Evolutionary conservation across 805 yeast genomes (phyloP).

Genomic region (Starmerella vaccinii): DNA sequence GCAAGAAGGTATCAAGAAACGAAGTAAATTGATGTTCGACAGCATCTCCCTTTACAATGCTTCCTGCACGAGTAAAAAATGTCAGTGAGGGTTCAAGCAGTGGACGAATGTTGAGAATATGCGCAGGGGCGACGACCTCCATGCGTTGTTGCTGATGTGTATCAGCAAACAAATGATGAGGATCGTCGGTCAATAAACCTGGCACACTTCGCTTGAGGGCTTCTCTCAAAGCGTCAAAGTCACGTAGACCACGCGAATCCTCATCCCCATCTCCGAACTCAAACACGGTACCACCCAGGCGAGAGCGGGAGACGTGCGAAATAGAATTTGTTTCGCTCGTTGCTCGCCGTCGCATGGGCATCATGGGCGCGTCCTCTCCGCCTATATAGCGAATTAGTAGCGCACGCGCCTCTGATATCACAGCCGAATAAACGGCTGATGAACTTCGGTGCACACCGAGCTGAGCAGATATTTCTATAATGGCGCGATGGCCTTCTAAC

Average conservation of each 20-base stretch:
- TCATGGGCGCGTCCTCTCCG: constrained; percentile 1
- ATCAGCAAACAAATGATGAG: constrained; percentile 23
- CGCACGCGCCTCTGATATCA: constrained; percentile 35
- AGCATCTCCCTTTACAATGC: constrained; percentile 35
- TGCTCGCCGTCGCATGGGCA: constrained; percentile 2
- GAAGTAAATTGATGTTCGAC: constrained; percentile 16
- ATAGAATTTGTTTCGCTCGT: constrained; percentile 1
- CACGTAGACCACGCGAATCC: constrained; percentile 26
- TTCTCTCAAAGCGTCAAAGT: constrained; percentile 35
- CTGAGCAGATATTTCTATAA: constrained; percentile 42
- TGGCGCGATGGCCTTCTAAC: constrained; percentile 58
- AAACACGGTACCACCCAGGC: constrained; percentile 15
- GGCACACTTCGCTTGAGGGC: constrained; percentile 59
- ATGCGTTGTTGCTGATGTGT: constrained; percentile 20
- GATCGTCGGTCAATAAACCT: constrained; percentile 44
- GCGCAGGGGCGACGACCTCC: constrained; percentile 36
- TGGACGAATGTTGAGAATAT: constrained; percentile 69
- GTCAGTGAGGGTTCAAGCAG: constrained; percentile 62
- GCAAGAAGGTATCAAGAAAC: constrained; percentile 57
- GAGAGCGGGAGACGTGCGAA: constrained; percentile 6
- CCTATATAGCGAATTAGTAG: constrained; percentile 23
- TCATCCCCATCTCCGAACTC: constrained; percentile 27
- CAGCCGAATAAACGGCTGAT: constrained; percentile 37
- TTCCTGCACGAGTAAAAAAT: constrained; percentile 51
- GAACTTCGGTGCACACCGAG: constrained; percentile 31